Evolutionary conservation across 129 eudicot genomes (phyloP), one percentile per base, ranked within the genome.

Genomic region (Heracleum sosnowskyi): DNA sequence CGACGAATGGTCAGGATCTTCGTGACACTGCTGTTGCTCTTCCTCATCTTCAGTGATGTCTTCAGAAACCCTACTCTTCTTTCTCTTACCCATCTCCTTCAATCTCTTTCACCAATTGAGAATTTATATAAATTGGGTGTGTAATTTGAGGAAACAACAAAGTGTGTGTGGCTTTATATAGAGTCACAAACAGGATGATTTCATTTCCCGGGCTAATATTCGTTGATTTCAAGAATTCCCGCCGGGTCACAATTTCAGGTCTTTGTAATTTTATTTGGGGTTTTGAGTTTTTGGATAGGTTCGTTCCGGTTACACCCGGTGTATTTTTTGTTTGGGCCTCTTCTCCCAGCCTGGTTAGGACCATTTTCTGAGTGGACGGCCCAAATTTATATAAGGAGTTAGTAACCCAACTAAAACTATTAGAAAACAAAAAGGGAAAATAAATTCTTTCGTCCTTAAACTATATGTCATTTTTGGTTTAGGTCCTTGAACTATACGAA

Each of bases 81-180:
- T 91, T 82, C 82, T 68, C 80, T 86, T 89, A 39, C 95, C 97
- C 98, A 90, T 90, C 60, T 78, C 34, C 51, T 60, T 60, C 5
- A 5, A 20, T 53, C 60, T 51, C 26, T 51, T 24, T 15, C 10
- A 15, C 51, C 53, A 46, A 16, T 46, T 46, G 20, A 16, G 5
- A 15, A 46, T 46, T 13, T 12, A 15, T 45, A 45, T 13, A 45
- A 11, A 45, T 41, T 10, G 45, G 45, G 45, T 41, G 2, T 41
- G 45, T 8, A 41, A 8, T 8, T 41, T 45, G 41, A 55, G 47
- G 7, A 15, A 12, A 26, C 35, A 16, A 1, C 11, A 20, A 37
- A 22, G 45, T 22, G 47, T 53, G 7, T 4, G 6, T 20, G 11
- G 4, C 11, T 11, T 33, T 73, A 40, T 26, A 37, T 57, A n/a